Conservation (phyloP, 2,329 filamentous ascomycete genomes). For the Claviceps sp. region DNA sequence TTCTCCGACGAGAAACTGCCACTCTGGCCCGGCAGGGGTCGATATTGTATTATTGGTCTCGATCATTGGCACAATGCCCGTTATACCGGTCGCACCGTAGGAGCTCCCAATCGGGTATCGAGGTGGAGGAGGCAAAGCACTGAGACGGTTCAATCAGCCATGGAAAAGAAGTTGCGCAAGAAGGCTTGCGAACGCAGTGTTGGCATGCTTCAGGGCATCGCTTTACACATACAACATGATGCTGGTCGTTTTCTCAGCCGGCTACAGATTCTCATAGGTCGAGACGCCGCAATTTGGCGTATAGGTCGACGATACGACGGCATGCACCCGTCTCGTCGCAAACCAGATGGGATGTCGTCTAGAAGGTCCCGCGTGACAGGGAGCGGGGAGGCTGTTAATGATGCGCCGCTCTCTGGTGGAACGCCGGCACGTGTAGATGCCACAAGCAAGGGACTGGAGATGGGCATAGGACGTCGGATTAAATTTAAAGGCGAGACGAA, state of each 20-base stretch:
- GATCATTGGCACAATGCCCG: slow-evolving; percentile 59
- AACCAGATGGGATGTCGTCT: neutral
- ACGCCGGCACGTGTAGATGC: neutral
- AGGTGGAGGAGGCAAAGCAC: slow-evolving; percentile 74
- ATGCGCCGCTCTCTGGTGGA: neutral
- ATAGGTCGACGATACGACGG: neutral
- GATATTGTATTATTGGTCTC: slow-evolving; percentile 88
- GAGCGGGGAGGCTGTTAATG: neutral
- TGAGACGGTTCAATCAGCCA: slow-evolving; percentile 18
- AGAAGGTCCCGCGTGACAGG: neutral
- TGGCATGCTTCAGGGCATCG: neutral
- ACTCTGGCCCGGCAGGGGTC: slow-evolving; percentile 68
- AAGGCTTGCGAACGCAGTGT: neutral
- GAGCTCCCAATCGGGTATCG: slow-evolving; percentile 65
- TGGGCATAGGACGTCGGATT: neutral
- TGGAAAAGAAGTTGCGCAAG: neutral
- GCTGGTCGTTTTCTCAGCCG: neutral
- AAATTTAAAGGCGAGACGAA: neutral
- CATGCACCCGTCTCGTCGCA: neutral
- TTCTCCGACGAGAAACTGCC: slow-evolving; percentile 87
- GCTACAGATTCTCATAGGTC: neutral
- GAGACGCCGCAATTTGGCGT: neutral
- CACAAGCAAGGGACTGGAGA: neutral
- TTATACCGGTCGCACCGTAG: slow-evolving; percentile 56
- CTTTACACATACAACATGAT: slow-evolving; percentile 15